Evolutionary conservation across 1,284 basidiomycete species (phyloP).

Genomic region (Cronartium quercuum): DNA sequence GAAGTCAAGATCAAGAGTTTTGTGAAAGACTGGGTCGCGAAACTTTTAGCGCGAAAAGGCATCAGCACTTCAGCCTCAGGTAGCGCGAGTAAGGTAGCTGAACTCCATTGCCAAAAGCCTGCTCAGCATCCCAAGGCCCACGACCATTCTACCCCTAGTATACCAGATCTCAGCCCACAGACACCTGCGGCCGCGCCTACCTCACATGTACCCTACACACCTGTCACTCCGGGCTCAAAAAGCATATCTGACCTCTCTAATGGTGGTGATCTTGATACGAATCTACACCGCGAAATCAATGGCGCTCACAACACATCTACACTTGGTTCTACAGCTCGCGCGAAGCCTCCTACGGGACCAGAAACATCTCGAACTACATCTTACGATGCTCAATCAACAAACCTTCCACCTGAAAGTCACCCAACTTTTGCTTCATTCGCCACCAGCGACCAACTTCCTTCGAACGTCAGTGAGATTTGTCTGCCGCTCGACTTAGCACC

Average conservation of each 20-base stretch:
- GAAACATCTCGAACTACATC: too few species aligned
- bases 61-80: neutral
- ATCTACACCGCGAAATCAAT: neutral
- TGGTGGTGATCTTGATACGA: neutral
- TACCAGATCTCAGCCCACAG: neutral
- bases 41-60: constrained; percentile 42
- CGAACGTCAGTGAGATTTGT: neutral
- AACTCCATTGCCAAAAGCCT: neutral
- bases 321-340: neutral
- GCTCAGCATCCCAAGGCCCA: neutral
- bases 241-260: neutral
- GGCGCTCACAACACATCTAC: neutral
- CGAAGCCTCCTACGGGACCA: too few species aligned
- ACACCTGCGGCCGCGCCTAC: neutral
- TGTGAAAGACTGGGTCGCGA: constrained; percentile 65
- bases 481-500: neutral
- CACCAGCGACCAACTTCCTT: neutral
- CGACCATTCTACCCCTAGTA: neutral
- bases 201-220: neutral
- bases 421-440: neutral
- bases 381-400: neutral
- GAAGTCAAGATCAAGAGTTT: constrained; percentile 84
- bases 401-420: neutral
- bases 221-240: neutral
- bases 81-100: constrained; percentile 15